Conservation (phyloP, 2,329 filamentous ascomycete genomes). For the Ophiocordyceps camponoti-leonardi region DNA sequence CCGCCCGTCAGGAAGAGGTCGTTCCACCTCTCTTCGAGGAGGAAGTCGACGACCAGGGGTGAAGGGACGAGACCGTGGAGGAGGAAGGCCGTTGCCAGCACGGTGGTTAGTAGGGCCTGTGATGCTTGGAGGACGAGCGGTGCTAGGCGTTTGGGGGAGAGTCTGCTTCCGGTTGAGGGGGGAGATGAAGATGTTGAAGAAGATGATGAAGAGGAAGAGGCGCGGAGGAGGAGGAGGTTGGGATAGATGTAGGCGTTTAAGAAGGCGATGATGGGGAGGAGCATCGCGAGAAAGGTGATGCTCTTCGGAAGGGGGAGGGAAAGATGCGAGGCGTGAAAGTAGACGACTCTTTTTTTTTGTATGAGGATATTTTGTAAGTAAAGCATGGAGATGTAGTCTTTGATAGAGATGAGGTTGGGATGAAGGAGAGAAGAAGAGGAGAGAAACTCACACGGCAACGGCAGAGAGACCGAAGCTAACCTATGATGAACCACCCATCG, state of each 20-base stretch:
- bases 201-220: neutral
- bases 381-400: no score
- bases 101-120: constrained; percentile 22
- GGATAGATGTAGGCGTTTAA: constrained; percentile 19
- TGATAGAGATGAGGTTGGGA: no score
- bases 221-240: constrained; percentile 9
- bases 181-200: no score
- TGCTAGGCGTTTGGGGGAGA: constrained; percentile 4
- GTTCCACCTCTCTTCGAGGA: constrained; percentile 39
- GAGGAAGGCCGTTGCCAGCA: constrained; percentile 26
- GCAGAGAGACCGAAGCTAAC: constrained; percentile 12
- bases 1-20: constrained; percentile 22
- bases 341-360: constrained; percentile 20
- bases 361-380: no score
- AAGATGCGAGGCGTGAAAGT: constrained; percentile 19
- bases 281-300: constrained; percentile 18
- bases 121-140: constrained; percentile 20
- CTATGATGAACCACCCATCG: constrained; percentile 3
- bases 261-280: constrained; percentile 22
- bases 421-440: no score
- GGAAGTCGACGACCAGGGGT: constrained; percentile 22
- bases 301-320: constrained; percentile 21
- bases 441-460: constrained; percentile 13
- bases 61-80: constrained; percentile 17
- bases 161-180: constrained; percentile 1